Evolutionary conservation across 2,329 filamentous ascomycete species (phyloP).

Genomic region (Hypomyces perniciosus): DNA sequence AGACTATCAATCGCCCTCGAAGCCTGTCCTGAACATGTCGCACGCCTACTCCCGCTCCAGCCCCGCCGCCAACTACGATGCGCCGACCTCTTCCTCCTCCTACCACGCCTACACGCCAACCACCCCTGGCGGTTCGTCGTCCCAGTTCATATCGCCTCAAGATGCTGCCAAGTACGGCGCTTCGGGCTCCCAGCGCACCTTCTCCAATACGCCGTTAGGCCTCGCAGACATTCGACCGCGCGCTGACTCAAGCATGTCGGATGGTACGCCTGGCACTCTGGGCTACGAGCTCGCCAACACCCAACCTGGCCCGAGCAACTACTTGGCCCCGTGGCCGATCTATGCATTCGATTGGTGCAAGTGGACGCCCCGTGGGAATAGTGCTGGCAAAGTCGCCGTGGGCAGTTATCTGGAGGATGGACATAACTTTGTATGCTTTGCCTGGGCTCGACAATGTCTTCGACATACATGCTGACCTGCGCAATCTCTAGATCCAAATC

Average conservation of each 20-base stretch:
- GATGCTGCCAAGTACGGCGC: constrained; percentile 49
- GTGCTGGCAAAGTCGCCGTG: constrained; percentile 86
- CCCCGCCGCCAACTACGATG: constrained; percentile 58
- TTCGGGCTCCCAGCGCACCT: constrained; percentile 52
- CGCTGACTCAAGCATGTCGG: constrained; percentile 73
- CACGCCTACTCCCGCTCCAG: constrained; percentile 83
- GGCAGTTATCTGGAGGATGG: constrained; percentile 97
- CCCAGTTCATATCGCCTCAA: constrained; percentile 59
- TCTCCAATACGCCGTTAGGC: constrained; percentile 82
- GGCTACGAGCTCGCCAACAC: constrained; percentile 62
- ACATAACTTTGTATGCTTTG: constrained; percentile 78
- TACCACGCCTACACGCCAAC: constrained; percentile 55
- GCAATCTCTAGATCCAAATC: constrained; percentile 74
- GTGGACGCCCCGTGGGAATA: constrained; percentile 75
- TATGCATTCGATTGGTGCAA: constrained; percentile 99
- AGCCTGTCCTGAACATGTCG: constrained; percentile 58
- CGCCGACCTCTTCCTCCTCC: constrained; percentile 46
- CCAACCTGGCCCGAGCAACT: constrained; percentile 76
- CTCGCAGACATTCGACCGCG: constrained; percentile 87
- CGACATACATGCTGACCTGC: background rate
- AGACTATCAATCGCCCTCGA: constrained; percentile 58
- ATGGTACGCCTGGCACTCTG: constrained; percentile 57
- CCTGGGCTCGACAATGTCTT: background rate
- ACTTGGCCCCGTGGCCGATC: constrained; percentile 87
- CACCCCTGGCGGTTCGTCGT: constrained; percentile 55